phyloP scores from a whole-genome alignment of 2,329 filamentous ascomycete genomes.

The Cordyceps cateniannulata region DNA sequence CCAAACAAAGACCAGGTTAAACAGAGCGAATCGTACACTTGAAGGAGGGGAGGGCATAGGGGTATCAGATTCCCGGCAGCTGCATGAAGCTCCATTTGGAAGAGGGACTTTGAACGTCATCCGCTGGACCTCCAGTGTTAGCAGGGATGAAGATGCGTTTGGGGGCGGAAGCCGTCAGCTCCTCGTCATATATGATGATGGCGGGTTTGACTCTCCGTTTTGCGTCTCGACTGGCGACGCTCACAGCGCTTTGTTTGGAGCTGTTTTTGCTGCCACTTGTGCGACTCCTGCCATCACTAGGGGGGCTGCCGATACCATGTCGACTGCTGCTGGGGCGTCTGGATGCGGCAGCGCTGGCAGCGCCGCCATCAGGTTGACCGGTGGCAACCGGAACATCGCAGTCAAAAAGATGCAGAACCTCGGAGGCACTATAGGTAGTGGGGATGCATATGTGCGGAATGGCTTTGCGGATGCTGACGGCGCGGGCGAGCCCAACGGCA shows the following conservation, averaged over 20 bases:
- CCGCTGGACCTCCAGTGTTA: conserved; percentile 14
- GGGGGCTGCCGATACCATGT: conserved; percentile 8
- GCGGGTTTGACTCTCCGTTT: conserved; percentile 19
- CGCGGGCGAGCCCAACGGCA: conserved; percentile 53
- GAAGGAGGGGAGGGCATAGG: not conserved
- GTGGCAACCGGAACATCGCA: conserved; percentile 1
- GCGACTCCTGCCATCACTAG: conserved; percentile 7
- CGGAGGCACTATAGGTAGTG: conserved; percentile 53
- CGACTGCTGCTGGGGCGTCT: conserved; percentile 6
- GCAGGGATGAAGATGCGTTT: conserved; percentile 25
- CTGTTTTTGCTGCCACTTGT: conserved; percentile 13
- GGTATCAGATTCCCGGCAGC: conserved; percentile 27
- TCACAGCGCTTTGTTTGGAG: conserved; percentile 3
- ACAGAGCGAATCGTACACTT: not conserved
- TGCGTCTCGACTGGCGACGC: conserved; percentile 16
- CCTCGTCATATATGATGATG: conserved; percentile 33
- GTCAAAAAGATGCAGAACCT: conserved; percentile 46
- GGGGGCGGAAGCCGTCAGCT: conserved; percentile 24
- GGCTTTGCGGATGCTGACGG: conserved; percentile 44
- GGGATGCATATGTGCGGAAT: conserved; percentile 54
- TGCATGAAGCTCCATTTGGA: conserved; percentile 29
- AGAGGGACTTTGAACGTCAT: conserved; percentile 17
- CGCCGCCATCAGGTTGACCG: conserved; percentile 13
- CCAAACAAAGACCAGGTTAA: not conserved
- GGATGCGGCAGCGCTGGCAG: not conserved